Evolutionary conservation across 768 basidiomycete species (phyloP).

Genomic region (Auricularia sp.): DNA sequence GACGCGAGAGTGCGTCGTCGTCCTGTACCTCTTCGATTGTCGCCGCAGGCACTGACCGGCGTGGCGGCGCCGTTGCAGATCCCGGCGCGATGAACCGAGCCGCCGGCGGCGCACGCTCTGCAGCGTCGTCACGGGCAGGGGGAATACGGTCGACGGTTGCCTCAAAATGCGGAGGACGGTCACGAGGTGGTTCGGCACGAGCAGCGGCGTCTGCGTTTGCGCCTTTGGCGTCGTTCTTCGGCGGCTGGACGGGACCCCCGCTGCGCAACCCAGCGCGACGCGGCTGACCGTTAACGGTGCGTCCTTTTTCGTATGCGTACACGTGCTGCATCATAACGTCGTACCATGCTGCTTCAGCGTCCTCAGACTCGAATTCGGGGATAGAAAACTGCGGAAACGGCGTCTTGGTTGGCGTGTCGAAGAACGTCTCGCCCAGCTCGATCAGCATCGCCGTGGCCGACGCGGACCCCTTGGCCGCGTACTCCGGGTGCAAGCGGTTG

Average conservation of each 20-base stretch:
- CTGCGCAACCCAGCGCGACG: not conserved
- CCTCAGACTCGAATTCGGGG: not conserved
- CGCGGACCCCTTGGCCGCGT: not conserved
- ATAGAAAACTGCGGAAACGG: not conserved
- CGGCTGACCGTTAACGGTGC: not conserved
- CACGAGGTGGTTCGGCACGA: no score
- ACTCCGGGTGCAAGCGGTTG: not conserved
- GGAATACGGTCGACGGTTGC: no score
- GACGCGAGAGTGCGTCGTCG: not conserved
- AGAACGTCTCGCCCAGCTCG: not conserved
- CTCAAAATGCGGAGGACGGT: no score
- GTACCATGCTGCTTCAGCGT: not conserved
- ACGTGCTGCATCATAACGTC: not conserved
- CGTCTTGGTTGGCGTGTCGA: not conserved
- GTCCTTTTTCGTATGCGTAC: not conserved
- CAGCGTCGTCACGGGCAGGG: no score
- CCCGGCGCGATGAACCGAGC: no score
- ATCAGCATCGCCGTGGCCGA: not conserved
- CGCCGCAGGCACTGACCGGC: no score
- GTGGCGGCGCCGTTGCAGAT: no score
- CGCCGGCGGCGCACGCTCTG: no score
- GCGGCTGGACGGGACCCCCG: not conserved
- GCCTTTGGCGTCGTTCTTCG: no score
- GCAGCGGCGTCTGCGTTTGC: no score
- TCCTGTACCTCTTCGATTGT: not conserved